Percentiles rank a stretch among this genome's conserved stretches.
phyloP scores from a whole-genome alignment of 345 rosid species.

The Eutrema yunnanense region DNA sequence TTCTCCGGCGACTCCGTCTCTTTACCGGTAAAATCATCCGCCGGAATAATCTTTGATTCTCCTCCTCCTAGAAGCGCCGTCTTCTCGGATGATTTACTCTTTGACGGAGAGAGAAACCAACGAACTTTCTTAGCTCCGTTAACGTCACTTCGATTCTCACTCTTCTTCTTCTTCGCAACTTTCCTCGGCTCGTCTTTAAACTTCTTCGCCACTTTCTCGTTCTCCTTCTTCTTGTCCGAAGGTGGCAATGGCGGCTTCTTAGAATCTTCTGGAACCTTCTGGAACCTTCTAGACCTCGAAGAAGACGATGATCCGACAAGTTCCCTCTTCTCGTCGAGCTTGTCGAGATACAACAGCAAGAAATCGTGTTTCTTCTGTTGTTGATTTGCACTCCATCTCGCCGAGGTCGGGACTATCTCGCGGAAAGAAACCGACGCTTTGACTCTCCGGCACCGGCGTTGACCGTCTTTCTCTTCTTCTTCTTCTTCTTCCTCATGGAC shows the following conservation, averaged over 20 bases:
- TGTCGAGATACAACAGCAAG: slow-evolving; percentile 43
- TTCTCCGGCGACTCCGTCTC: slow-evolving; percentile 20
- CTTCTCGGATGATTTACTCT: slow-evolving; percentile 23
- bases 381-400: slow-evolving; percentile 6
- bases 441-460: slow-evolving; percentile 45
- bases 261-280: slow-evolving; percentile 15
- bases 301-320: slow-evolving; percentile 23
- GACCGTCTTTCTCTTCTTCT: slow-evolving; percentile 27
- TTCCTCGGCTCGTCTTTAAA: slow-evolving; percentile 51
- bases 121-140: slow-evolving; percentile 33
- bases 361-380: slow-evolving; percentile 40
- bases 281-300: slow-evolving; percentile 31
- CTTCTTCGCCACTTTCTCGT: slow-evolving; percentile 36
- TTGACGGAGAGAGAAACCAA: slow-evolving; percentile 33
- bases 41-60: slow-evolving; percentile 6
- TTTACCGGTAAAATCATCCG: slow-evolving; percentile 10
- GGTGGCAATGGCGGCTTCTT: slow-evolving; percentile 15
- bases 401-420: slow-evolving; percentile 39
- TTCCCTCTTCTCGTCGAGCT: slow-evolving; percentile 29
- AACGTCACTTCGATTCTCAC: slow-evolving; percentile 24
- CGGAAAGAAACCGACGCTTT: slow-evolving; percentile 77
- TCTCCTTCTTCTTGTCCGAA: slow-evolving; percentile 23
- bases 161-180: slow-evolving; percentile 29
- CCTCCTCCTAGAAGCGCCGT: slow-evolving; percentile 18
- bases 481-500: slow-evolving; percentile 32